Conservation (phyloP, 1,284 basidiomycete species). For the Trametes polyzona region DNA sequence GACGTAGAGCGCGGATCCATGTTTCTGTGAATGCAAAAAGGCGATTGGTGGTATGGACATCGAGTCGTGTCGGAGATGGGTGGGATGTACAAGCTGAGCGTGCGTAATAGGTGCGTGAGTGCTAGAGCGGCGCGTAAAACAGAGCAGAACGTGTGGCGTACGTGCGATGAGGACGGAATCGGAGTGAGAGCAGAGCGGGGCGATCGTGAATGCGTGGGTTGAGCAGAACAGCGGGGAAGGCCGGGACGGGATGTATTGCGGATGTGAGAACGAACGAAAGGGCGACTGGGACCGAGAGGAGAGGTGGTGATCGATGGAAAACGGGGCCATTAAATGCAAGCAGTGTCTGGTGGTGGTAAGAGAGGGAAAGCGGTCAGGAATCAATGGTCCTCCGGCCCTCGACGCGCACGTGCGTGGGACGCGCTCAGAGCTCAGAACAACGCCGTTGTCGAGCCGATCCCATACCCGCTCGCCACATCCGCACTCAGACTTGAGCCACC, state of each 20-base stretch:
- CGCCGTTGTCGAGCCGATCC: constrained; percentile 22
- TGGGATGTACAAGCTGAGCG: neutral
- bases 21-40: neutral
- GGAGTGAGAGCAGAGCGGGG: neutral
- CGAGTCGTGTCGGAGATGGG: neutral
- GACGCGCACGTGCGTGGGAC: neutral
- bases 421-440: constrained; percentile 20
- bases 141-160: neutral
- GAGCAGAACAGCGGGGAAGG: neutral
- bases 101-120: constrained; percentile 18
- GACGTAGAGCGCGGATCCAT: neutral
- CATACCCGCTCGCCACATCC: constrained; percentile 21
- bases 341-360: constrained; percentile 14
- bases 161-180: neutral
- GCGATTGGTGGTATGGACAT: too few species aligned
- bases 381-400: too few species aligned
- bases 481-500: neutral
- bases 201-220: constrained; percentile 14
- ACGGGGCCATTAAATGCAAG: constrained; percentile 21
- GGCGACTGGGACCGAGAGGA: neutral
- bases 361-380: too few species aligned
- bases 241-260: neutral
- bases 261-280: neutral
- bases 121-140: constrained; percentile 6
- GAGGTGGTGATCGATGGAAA: neutral